Evolutionary conservation across 352 stramenopile genomes (phyloP).

Genomic region (Globisporangium orthogonon): DNA sequence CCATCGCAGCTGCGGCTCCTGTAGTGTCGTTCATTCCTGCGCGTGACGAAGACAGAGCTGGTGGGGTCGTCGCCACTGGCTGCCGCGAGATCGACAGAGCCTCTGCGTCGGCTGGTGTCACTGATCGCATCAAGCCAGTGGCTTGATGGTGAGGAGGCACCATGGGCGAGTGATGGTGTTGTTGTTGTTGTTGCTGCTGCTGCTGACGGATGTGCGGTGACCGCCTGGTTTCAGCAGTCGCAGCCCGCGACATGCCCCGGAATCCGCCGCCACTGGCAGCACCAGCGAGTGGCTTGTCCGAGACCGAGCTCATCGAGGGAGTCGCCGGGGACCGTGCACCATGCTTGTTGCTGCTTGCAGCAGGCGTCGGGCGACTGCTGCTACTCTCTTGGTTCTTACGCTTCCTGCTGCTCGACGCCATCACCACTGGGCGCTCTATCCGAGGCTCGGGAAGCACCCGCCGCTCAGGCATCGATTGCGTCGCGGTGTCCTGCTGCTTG

Average conservation of each 20-base stretch:
- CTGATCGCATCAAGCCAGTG: not conserved
- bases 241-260: slow-evolving; percentile 27
- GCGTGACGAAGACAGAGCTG: slow-evolving; percentile 2
- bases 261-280: slow-evolving; percentile 15
- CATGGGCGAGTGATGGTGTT: not conserved
- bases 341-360: not conserved
- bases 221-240: slow-evolving; percentile 38
- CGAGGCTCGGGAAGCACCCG: slow-evolving; percentile 20
- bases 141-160: slow-evolving; percentile 3
- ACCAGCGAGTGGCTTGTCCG: slow-evolving; percentile 2
- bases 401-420: slow-evolving; percentile 29
- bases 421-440: slow-evolving; percentile 31
- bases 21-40: not conserved
- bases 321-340: not conserved
- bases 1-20: not conserved
- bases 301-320: slow-evolving; percentile 1
- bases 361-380: not conserved
- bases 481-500: slow-evolving; percentile 19
- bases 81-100: slow-evolving; percentile 4
- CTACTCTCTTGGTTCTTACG: slow-evolving; percentile 18
- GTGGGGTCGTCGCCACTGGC: not conserved
- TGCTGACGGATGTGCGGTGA: slow-evolving; percentile 8
- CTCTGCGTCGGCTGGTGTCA: not conserved
- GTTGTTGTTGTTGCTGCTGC: not conserved
- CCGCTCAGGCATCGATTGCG: slow-evolving; percentile 7